Evolutionary conservation across 768 basidiomycete species (phyloP).

Genomic region (Mycena leptocephala): DNA sequence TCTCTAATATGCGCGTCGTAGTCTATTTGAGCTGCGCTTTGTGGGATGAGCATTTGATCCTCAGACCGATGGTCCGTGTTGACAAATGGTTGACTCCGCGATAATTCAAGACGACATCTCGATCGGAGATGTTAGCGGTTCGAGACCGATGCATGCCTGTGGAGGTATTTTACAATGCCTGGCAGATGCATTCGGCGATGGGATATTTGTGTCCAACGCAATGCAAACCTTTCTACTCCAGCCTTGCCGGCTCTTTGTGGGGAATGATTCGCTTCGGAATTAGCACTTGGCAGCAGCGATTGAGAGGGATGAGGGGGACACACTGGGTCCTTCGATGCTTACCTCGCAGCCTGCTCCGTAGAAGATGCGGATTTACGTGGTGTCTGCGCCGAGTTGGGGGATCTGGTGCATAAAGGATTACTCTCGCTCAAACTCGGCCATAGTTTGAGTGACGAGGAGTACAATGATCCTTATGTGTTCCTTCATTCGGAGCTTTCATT

Average conservation of each 20-base stretch:
- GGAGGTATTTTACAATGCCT: conserved; percentile 13
- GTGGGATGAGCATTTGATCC: conserved; percentile 19
- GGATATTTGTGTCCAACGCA: background rate
- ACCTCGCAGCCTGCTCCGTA: background rate
- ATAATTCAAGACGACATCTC: no score
- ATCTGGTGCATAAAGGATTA: conserved; percentile 3
- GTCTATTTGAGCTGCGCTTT: background rate
- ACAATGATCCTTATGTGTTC: background rate
- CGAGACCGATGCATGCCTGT: conserved; percentile 2
- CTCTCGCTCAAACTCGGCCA: conserved; percentile 7
- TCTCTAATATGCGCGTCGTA: no score
- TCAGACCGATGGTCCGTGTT: conserved; percentile 4
- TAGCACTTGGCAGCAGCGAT: background rate
- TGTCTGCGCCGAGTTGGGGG: background rate
- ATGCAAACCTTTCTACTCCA: background rate
- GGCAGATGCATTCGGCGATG: conserved; percentile 11
- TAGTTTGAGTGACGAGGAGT: background rate
- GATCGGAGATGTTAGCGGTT: background rate
- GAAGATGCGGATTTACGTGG: background rate
- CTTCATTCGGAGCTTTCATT: background rate
- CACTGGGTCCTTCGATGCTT: background rate
- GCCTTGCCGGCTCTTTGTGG: no score
- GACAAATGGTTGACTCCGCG: background rate
- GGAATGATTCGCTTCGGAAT: no score
- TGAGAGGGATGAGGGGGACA: background rate